Percentiles rank a stretch among this genome's conserved stretches.
Conservation (phyloP, 1,139 yeast genomes). For the Yamadazyma pseudoaaseri region DNA sequence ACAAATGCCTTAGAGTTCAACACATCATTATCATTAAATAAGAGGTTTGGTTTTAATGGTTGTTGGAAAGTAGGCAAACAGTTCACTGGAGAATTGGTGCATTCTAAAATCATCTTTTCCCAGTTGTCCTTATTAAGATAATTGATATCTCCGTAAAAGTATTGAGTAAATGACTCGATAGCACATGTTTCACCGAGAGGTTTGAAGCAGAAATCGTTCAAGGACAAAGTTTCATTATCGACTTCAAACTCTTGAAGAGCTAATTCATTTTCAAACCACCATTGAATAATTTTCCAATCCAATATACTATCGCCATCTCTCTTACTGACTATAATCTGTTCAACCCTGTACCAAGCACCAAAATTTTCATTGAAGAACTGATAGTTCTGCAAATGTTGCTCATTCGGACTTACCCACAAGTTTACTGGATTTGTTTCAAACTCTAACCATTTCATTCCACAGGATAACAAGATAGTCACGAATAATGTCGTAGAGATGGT, state of each 20-base stretch:
- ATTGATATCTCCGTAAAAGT: conserved; percentile 65
- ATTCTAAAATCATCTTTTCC: conserved; percentile 50
- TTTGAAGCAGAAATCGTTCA: conserved; percentile 77
- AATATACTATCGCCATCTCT: conserved; percentile 57
- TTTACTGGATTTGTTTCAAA: conserved; percentile 79
- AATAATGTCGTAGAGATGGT: conserved; percentile 49
- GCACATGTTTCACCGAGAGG: conserved; percentile 81
- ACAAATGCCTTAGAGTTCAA: conserved; percentile 69
- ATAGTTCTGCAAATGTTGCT: conserved; percentile 71
- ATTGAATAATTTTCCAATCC: conserved; percentile 63
- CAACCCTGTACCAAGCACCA: conserved; percentile 90
- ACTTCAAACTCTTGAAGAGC: conserved; percentile 41
- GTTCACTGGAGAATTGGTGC: conserved; percentile 80
- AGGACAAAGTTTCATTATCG: conserved; percentile 24
- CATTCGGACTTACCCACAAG: conserved; percentile 84
- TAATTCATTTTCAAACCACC: conserved; percentile 85
- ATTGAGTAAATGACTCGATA: conserved; percentile 88
- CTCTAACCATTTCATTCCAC: conserved; percentile 52
- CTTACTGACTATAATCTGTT: conserved; percentile 77
- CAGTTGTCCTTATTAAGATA: conserved; percentile 53
- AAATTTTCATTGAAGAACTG: conserved; percentile 72
- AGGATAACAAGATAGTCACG: conserved; percentile 45
- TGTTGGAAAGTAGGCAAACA: conserved; percentile 91
- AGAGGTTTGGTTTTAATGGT: conserved; percentile 69
- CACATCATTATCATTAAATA: conserved; percentile 57